Evolutionary conservation across 495 filamentous ascomycete species (phyloP).

Genomic region (Baudoinia panamericana): DNA sequence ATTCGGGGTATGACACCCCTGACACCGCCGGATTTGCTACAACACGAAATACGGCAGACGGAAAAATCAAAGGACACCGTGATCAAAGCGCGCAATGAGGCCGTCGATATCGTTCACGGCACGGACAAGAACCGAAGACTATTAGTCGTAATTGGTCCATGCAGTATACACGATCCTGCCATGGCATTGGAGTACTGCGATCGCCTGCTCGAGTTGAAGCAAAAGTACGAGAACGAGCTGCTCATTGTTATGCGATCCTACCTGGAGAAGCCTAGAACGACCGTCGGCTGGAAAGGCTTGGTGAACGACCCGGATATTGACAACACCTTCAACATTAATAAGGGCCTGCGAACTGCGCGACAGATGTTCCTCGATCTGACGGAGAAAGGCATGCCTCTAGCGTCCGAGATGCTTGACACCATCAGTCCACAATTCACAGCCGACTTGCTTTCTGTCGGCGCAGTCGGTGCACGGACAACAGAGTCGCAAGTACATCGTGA

Average conservation of each 20-base stretch:
- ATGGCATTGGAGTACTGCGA: slow-evolving; percentile 92
- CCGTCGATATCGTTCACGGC: slow-evolving; percentile 66
- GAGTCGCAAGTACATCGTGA: slow-evolving; percentile 94
- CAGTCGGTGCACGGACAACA: slow-evolving; percentile 88
- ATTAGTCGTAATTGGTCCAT: slow-evolving; percentile 88
- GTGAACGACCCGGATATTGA: slow-evolving; percentile 99
- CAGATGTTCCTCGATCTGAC: slow-evolving; percentile 94
- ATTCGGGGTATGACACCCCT: slow-evolving; percentile 81
- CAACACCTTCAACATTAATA: slow-evolving; percentile 98
- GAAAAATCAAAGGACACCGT: slow-evolving; percentile 66
- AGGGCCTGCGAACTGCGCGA: slow-evolving; percentile 74
- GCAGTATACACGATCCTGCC: slow-evolving; percentile 90
- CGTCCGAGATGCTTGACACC: slow-evolving; percentile 96
- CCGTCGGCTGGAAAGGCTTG: slow-evolving; percentile 97
- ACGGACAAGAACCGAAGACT: slow-evolving; percentile 63
- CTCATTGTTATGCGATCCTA: slow-evolving; percentile 96
- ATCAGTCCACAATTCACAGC: slow-evolving; percentile 97
- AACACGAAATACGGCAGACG: slow-evolving; percentile 84
- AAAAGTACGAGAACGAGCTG: slow-evolving; percentile 81
- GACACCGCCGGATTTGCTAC: slow-evolving; percentile 84
- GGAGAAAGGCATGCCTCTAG: slow-evolving; percentile 90
- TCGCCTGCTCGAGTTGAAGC: slow-evolving; percentile 63
- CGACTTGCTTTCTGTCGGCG: slow-evolving; percentile 84
- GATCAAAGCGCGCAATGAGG: slow-evolving; percentile 64
- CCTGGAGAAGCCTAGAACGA: slow-evolving; percentile 97